phyloP scores from a whole-genome alignment of 306 rosid species.

The Malus asiatica region DNA sequence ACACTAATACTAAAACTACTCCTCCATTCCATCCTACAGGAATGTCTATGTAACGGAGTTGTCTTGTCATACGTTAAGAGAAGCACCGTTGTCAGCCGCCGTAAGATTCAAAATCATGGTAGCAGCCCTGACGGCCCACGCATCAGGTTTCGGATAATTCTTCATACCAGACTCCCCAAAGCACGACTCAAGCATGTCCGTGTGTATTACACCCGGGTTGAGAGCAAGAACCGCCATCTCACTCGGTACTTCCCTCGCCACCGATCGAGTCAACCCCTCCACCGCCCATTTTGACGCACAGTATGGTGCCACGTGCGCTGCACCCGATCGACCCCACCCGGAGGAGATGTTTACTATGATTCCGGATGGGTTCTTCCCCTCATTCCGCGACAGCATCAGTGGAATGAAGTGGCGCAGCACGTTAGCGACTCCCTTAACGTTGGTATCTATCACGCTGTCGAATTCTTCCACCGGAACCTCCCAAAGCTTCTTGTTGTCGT shows the following conservation, averaged over 20 bases:
- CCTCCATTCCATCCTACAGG: too few species aligned
- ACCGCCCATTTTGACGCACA: constrained; percentile 97
- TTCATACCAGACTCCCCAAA: constrained; percentile 56
- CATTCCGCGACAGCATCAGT: constrained; percentile 30
- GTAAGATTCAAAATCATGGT: constrained; percentile 78
- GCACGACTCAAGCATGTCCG: constrained; percentile 90
- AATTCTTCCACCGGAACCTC: constrained; percentile 77
- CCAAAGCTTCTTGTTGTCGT: constrained; percentile 77
- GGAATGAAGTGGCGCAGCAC: constrained; percentile 81
- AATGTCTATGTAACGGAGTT: background rate
- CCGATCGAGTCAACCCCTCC: constrained; percentile 72
- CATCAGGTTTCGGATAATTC: constrained; percentile 58
- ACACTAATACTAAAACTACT: too few species aligned
- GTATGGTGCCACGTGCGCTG: constrained; percentile 87
- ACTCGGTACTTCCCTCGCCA: constrained; percentile 70
- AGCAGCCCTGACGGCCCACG: constrained; percentile 84
- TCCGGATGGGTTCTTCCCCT: constrained; percentile 27
- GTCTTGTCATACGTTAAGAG: constrained; percentile 52
- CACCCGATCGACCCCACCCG: constrained; percentile 97
- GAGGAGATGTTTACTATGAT: constrained; percentile 85
- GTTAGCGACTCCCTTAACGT: constrained; percentile 70
- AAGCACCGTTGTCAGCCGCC: constrained; percentile 80
- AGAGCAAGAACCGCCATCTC: constrained; percentile 82
- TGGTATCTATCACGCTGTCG: constrained; percentile 62
- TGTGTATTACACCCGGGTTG: constrained; percentile 75